phyloP scores from a whole-genome alignment of 176 grass and related monocot genomes.

The Zizania latifolia region DNA sequence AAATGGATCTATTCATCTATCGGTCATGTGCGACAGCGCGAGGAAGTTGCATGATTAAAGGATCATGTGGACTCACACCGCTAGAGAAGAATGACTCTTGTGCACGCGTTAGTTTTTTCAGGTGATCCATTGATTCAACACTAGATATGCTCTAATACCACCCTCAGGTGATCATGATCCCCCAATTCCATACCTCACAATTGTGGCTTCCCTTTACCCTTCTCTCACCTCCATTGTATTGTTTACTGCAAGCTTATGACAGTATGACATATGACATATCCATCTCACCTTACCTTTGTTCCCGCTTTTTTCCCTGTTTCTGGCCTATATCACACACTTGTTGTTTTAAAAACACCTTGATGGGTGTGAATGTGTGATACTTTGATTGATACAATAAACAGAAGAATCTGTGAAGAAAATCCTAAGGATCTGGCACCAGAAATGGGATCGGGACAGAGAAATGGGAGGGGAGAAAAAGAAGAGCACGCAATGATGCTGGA shows the following conservation, averaged over 20 bases:
- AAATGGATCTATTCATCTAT: too few relatives aligned
- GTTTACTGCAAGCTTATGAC: too few relatives aligned
- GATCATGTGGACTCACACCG: too few relatives aligned
- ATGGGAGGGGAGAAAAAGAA: background rate
- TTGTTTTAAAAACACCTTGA: background rate
- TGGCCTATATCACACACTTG: background rate
- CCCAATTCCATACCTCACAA: slow-evolving; percentile 32
- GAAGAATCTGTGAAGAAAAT: slow-evolving; percentile 6
- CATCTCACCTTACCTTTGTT: background rate
- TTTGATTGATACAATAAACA: slow-evolving; percentile 16
- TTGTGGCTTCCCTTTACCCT: slow-evolving; percentile 4
- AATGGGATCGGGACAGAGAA: background rate
- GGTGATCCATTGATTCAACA: too few relatives aligned
- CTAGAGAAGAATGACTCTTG: too few relatives aligned
- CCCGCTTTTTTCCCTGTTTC: slow-evolving; percentile 16
- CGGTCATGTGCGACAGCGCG: too few relatives aligned
- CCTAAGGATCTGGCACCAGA: background rate
- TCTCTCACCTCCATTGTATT: background rate
- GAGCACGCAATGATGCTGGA: slow-evolving; percentile 9
- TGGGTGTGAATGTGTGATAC: slow-evolving; percentile 23
- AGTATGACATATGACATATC: background rate
- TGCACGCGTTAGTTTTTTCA: too few relatives aligned
- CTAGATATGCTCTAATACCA: too few relatives aligned
- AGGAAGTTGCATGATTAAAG: too few relatives aligned
- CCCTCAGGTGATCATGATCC: slow-evolving; percentile 19